A percentile compares a stretch with the other conserved stretches of the same genome.
phyloP scores from a whole-genome alignment of 805 yeast species.

The Candida germanica region DNA sequence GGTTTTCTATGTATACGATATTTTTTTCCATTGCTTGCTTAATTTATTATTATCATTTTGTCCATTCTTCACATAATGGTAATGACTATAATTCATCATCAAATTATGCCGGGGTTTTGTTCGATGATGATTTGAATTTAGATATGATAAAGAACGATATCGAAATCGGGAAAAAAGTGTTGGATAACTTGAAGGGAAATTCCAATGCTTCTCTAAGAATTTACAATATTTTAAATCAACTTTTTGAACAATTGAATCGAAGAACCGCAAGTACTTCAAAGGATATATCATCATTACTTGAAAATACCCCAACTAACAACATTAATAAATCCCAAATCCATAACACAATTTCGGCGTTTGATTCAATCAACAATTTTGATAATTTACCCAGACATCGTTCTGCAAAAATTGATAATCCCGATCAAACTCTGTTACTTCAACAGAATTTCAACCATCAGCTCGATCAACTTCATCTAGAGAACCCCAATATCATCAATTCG shows the following conservation, averaged over 20 bases:
- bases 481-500: neutral
- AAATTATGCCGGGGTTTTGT: constrained; percentile 43
- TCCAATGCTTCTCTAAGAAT: constrained; percentile 79
- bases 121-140: constrained; percentile 44
- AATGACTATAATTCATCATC: constrained; percentile 21
- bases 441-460: constrained; percentile 7
- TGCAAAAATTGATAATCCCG: neutral
- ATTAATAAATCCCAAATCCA: constrained; percentile 10
- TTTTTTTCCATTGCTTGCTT: constrained; percentile 86
- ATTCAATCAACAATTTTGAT: constrained; percentile 10
- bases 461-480: constrained; percentile 4
- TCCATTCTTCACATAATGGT: constrained; percentile 21
- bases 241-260: constrained; percentile 75
- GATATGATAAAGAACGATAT: constrained; percentile 74
- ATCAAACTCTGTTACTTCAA: constrained; percentile 4
- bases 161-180: constrained; percentile 72
- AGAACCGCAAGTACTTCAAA: constrained; percentile 54
- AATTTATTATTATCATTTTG: constrained; percentile 70
- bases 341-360: constrained; percentile 11
- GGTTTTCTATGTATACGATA: constrained; percentile 88
- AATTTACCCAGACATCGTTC: constrained; percentile 1
- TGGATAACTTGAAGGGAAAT: constrained; percentile 67
- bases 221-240: constrained; percentile 71
- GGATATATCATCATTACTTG: constrained; percentile 10
- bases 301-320: neutral